Evolutionary conservation across 2,329 filamentous ascomycete species (phyloP).

Genomic region (Penicillium sp.): DNA sequence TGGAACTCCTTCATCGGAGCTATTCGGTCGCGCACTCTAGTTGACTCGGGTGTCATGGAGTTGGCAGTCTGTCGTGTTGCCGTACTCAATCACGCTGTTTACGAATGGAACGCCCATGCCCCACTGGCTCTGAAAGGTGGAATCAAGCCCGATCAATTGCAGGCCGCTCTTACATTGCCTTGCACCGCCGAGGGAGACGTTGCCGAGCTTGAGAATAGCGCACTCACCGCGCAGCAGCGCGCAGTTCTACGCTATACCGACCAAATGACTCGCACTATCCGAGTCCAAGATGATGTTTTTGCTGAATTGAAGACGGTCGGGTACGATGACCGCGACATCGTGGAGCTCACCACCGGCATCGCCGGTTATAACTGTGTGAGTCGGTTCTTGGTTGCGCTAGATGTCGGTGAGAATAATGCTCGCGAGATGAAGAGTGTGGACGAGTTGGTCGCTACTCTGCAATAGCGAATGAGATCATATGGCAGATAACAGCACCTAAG

Average conservation of each 20-base stretch:
- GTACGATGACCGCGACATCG: constrained; percentile 71
- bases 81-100: constrained; percentile 74
- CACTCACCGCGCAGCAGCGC: constrained; percentile 60
- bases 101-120: constrained; percentile 79
- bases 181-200: constrained; percentile 37
- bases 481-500: neutral
- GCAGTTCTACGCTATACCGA: constrained; percentile 72
- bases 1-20: constrained; percentile 59
- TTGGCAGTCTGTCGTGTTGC: constrained; percentile 78
- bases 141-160: constrained; percentile 44
- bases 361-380: constrained; percentile 89
- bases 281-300: constrained; percentile 68
- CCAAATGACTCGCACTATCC: constrained; percentile 74
- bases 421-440: constrained; percentile 64
- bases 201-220: constrained; percentile 32
- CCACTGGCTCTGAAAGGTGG: constrained; percentile 55
- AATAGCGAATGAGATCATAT: neutral
- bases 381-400: constrained; percentile 77
- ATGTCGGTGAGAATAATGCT: constrained; percentile 54
- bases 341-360: constrained; percentile 80
- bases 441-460: constrained; percentile 57
- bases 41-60: constrained; percentile 60
- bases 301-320: constrained; percentile 53
- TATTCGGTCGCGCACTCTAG: constrained; percentile 51
- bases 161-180: constrained; percentile 54